Base-by-base conservation (phyloP, 208 protist genomes). In the Crithidia acanthocephali region DNA sequence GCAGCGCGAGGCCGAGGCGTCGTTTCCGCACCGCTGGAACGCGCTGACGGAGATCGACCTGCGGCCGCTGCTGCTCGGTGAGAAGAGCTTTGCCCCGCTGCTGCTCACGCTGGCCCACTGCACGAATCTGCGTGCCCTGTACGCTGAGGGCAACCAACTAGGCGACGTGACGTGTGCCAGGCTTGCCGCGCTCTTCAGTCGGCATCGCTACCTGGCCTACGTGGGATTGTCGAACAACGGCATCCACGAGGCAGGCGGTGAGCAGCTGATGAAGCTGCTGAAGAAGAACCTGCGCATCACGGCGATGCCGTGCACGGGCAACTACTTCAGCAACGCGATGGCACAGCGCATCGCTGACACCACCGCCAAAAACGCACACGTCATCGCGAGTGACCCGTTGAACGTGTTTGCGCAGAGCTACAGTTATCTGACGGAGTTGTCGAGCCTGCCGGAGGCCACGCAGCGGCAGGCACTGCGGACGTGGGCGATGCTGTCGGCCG, bases 401-500 rank as follows among this genome's bases (percentile, higher is more conserved):
- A 92, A 94, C 68, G 58, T 91, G 15, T 83, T 92, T 56, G 74
- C 88, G 8, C 15, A 37, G 2, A 71, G 58, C 33, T 94, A 93
- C 76, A 68, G 57, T 55, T 88, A 90, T 48, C 72, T 91, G 66
- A 72, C 72, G 25, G 68, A 81, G 45, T 75, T 84, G 10, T 58
- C 56, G 22, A 72, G 80, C n/a, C 78, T 96, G 50, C 83, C 87
- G 1, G 42, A 64, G n/a, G 27, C 51, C 47, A 79, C 86, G 47
- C 57, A 84, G 53, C 82, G 83, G 68, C 70, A 83, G 51, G 92
- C 84, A 47, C 79, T 94, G 57, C 76, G 63, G 18, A 81, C 92
- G 60, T 96, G 92, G 90, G 80, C 87, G 20, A 89, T 93, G 87
- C 80, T 96, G 16, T 85, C 79, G 3, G 76, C 78, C 22, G 59